phyloP scores from a whole-genome alignment of 495 filamentous ascomycete species.

The Penicillium argentinense region DNA sequence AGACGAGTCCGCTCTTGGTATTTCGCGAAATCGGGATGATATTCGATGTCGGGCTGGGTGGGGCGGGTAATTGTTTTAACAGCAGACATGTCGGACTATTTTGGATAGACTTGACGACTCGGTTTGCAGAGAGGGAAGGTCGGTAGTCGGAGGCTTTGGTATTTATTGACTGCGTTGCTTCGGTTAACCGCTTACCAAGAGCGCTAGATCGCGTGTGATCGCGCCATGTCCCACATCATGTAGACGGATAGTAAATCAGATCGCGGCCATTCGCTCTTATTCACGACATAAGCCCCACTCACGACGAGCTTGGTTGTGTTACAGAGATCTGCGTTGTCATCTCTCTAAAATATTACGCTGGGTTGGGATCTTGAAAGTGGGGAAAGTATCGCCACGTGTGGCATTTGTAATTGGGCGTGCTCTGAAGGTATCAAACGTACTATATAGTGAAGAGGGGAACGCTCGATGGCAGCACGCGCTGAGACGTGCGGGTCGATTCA shows the following conservation, averaged over 20 bases:
- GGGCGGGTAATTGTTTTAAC: conserved; percentile 29
- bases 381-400: not conserved
- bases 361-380: not conserved
- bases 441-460: no score
- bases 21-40: conserved; percentile 55
- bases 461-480: no score
- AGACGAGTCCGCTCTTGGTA: conserved; percentile 50
- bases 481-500: no score
- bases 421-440: no score
- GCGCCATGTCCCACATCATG: conserved; percentile 8
- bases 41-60: conserved; percentile 53
- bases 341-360: not conserved
- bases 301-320: conserved; percentile 4
- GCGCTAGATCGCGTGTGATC: conserved; percentile 6
- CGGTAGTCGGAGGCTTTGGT: no score
- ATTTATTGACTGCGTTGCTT: no score
- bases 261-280: conserved; percentile 1
- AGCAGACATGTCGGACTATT: conserved; percentile 21
- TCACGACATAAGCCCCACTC: conserved; percentile 21
- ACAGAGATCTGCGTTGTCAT: conserved; percentile 1
- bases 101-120: not conserved
- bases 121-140: not conserved
- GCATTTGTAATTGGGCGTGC: no score
- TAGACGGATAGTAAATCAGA: conserved; percentile 4
- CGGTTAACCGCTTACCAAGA: no score